Percentiles rank a stretch among this genome's conserved stretches.
These are phyloP conservation scores for Colletotrichum sp. DNA, from an alignment of 2,329 filamentous ascomycete species.

Conservation along the genomic window DNA sequence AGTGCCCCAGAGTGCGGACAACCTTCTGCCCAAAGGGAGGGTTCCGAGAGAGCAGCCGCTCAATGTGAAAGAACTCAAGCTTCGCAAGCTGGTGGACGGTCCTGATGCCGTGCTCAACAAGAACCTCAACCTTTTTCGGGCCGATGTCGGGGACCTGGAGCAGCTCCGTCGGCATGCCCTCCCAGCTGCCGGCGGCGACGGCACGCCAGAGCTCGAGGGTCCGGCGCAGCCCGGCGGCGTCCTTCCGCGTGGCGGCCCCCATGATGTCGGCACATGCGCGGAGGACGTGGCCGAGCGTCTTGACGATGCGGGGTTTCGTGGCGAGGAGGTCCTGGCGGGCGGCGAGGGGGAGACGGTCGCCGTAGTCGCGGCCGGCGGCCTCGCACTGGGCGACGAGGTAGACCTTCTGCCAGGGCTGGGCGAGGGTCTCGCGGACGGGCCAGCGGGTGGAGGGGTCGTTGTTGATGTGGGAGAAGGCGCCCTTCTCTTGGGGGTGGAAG, in stretches of 20 bases:
- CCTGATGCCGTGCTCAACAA: conserved; percentile 72
- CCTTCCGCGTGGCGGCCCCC: conserved; percentile 39
- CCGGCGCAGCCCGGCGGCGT: conserved; percentile 70
- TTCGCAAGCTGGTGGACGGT: conserved; percentile 73
- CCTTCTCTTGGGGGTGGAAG: conserved; percentile 36
- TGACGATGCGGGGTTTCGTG: conserved; percentile 36
- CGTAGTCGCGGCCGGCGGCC: conserved; percentile 56
- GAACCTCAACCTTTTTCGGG: conserved; percentile 73
- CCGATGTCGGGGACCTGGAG: conserved; percentile 85
- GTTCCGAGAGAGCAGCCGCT: conserved; percentile 77
- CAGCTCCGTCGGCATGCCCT: conserved; percentile 72
- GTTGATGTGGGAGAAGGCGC: conserved; percentile 43
- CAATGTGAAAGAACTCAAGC: conserved; percentile 74
- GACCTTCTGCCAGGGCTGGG: conserved; percentile 72
- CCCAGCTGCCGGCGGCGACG: conserved; percentile 78
- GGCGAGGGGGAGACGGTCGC: conserved; percentile 46
- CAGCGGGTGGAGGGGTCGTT: conserved; percentile 42
- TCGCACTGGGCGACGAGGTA: conserved; percentile 78
- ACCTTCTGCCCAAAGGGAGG: conserved; percentile 82
- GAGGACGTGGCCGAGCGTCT: conserved; percentile 35
- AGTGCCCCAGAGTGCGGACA: conserved; percentile 67
- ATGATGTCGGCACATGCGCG: conserved; percentile 43
- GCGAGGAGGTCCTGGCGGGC: conserved; percentile 36
- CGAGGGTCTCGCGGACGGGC: conserved; percentile 45
- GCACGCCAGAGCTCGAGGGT: conserved; percentile 81